Base-by-base conservation (phyloP, 768 basidiomycete species). In the Lactifluus rugatus region DNA sequence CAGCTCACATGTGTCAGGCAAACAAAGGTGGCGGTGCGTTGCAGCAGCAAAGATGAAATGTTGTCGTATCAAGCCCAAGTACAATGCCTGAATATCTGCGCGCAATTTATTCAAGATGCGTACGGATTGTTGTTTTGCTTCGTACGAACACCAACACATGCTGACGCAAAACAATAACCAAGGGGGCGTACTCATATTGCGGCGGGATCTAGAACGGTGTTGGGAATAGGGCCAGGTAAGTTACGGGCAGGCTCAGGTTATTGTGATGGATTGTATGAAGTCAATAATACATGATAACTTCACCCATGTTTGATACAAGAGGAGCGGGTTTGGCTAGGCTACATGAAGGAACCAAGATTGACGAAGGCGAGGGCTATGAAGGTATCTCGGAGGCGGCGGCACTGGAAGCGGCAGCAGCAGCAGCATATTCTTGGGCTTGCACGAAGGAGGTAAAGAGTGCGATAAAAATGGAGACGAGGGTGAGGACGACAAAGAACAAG, bases 1-100 rank as follows among this genome's bases (percentile, higher is more conserved):
- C 14, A 41, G 34, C 49, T 42, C 10, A 44, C 28, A n/a, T 21
- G 21, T 16, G 9, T 1, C 65, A 96, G 94, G 1, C 94, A 99
- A 80, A 89, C 93, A 17, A 99, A 99, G 73, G 85, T 98, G 49
- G 93, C 94, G 3, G 74, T 99, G 19, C 84, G 82, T 68, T 85
- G 78, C 23, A 79, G 74, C 0, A 84, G 82, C 2, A 91, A 95
- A 68, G 89, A 93, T 26, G 87, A 95, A 64, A 70, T 97, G 9
- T 73, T 91, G 9, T 76, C 87, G 44, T 76, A 98, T 2, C 87
- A 96, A 66, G 84, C 88, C 0, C 79, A 85, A 34, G 94, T 93
- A 0, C 84, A 89, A 67, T 85, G 84, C 62, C 75, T 96, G 25
- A 88, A 89, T 63, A 72, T 98, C 6, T 94, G 93, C 66, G 93